These are phyloP conservation scores for Fraxinus greggii DNA, from an alignment of 305 asterid species.

Conservation along the genomic window DNA sequence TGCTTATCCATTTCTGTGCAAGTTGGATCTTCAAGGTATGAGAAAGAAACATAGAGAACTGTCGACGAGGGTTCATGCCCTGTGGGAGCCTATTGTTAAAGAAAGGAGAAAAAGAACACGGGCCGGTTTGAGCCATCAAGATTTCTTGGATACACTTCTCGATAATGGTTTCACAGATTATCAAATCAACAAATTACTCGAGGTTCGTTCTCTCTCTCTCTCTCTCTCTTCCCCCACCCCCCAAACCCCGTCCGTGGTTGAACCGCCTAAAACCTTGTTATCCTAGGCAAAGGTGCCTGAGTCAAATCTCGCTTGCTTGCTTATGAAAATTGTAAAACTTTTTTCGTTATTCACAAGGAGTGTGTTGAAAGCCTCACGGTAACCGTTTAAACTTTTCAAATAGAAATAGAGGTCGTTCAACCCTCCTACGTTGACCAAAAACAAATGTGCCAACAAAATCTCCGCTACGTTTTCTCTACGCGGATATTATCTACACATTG, in stretches of 20 bases:
- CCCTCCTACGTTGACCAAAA: no score
- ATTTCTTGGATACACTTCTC: slow-evolving; percentile 39
- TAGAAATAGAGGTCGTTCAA: neutral
- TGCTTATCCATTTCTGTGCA: slow-evolving; percentile 30
- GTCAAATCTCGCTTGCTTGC: neutral
- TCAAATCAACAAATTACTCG: slow-evolving; percentile 32
- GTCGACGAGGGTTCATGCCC: neutral
- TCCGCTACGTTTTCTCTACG: no score
- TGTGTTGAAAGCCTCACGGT: neutral
- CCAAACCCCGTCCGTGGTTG: neutral
- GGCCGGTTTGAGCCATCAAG: slow-evolving; percentile 1
- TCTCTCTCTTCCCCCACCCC: neutral
- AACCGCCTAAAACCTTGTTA: neutral
- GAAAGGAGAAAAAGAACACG: slow-evolving; percentile 27
- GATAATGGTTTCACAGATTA: slow-evolving; percentile 28
- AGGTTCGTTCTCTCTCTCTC: slow-evolving; percentile 28
- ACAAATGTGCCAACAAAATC: no score
- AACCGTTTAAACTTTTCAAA: neutral
- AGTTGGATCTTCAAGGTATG: slow-evolving; percentile 41
- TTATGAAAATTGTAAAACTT: neutral
- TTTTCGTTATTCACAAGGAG: no score
- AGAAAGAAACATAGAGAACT: slow-evolving; percentile 13
- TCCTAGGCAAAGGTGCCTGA: neutral
- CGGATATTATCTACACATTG: no score
- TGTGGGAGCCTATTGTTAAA: slow-evolving; percentile 33